Percentiles rank a stretch among this genome's conserved stretches.
Conservation (phyloP, 129 eudicot species). For the Mikania micrantha region DNA sequence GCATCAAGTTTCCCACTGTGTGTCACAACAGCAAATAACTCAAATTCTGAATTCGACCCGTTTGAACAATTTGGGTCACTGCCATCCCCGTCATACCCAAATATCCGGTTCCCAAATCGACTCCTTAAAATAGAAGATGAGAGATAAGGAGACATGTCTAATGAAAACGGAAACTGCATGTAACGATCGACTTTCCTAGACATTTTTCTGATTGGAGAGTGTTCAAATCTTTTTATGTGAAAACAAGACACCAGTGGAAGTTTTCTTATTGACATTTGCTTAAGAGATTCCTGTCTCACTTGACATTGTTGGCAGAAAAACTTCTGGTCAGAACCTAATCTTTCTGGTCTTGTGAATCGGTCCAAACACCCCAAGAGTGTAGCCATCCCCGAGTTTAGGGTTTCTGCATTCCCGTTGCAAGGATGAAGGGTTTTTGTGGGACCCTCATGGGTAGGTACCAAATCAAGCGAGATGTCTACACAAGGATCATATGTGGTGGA, state of each 20-base stretch:
- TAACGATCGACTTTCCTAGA: slow-evolving; percentile 75
- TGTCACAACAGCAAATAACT: slow-evolving; percentile 85
- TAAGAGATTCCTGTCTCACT: slow-evolving; percentile 79
- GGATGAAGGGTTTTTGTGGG: slow-evolving; percentile 32
- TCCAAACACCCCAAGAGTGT: slow-evolving; percentile 79
- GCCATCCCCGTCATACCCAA: slow-evolving; percentile 41
- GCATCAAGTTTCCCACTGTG: slow-evolving; percentile 82
- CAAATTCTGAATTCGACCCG: slow-evolving; percentile 61
- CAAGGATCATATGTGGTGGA: slow-evolving; percentile 91
- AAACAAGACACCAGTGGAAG: slow-evolving; percentile 87
- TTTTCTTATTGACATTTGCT: slow-evolving; percentile 85
- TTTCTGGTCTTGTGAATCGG: slow-evolving; percentile 80
- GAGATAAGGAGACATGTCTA: slow-evolving; percentile 87
- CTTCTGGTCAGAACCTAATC: slow-evolving; percentile 86
- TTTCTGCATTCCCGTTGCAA: slow-evolving; percentile 30
- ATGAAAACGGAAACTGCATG: slow-evolving; percentile 78
- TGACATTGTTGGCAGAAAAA: slow-evolving; percentile 82
- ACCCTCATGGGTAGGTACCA: slow-evolving; percentile 46
- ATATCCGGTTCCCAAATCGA: slow-evolving; percentile 68
- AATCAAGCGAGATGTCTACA: slow-evolving; percentile 83
- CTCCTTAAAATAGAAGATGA: slow-evolving; percentile 76
- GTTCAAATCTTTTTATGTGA: slow-evolving; percentile 88
- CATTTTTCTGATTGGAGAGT: slow-evolving; percentile 57
- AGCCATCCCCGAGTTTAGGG: slow-evolving; percentile 27
- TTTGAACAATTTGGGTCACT: slow-evolving; percentile 36